phyloP scores from a whole-genome alignment of 192 early-diverging fungal species.

The Backusella macrospora region DNA sequence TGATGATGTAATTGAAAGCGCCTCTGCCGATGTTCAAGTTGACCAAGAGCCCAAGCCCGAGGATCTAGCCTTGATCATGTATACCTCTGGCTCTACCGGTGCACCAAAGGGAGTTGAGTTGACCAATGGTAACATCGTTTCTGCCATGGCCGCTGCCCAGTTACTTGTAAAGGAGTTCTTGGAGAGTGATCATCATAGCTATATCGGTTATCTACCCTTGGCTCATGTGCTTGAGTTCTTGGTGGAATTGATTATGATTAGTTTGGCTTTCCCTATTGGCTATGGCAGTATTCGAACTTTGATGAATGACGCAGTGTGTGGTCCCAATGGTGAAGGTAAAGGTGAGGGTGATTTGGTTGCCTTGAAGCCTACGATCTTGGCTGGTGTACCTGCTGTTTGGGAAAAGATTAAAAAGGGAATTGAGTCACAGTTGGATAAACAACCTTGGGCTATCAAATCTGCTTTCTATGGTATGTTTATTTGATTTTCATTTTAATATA shows the following conservation, averaged over 20 bases:
- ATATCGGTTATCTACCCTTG: slow-evolving; percentile 63
- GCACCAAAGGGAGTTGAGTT: slow-evolving; percentile 77
- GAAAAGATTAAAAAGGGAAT: slow-evolving; percentile 87
- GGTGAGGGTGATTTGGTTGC: slow-evolving; percentile 70
- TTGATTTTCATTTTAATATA: background rate
- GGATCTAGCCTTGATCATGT: slow-evolving; percentile 65
- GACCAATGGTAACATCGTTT: slow-evolving; percentile 68
- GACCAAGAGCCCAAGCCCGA: slow-evolving; percentile 27
- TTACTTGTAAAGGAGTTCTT: slow-evolving; percentile 32
- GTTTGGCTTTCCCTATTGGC: slow-evolving; percentile 57
- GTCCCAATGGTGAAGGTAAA: slow-evolving; percentile 42
- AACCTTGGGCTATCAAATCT: slow-evolving; percentile 37
- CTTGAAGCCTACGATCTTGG: slow-evolving; percentile 74
- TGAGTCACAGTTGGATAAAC: slow-evolving; percentile 53
- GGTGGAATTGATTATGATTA: slow-evolving; percentile 72
- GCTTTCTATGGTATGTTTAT: slow-evolving; percentile 53
- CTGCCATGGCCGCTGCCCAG: slow-evolving; percentile 52
- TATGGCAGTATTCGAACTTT: slow-evolving; percentile 73
- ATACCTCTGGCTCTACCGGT: slow-evolving; percentile 65
- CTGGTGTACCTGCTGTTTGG: slow-evolving; percentile 89
- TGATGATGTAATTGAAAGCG: background rate
- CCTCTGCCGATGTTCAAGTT: background rate
- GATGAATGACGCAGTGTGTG: slow-evolving; percentile 63
- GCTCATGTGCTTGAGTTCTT: slow-evolving; percentile 87
- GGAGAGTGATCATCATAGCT: slow-evolving; percentile 35